These are phyloP conservation scores for Cytospora paraplurivora DNA, from an alignment of 2,329 filamentous ascomycete genomes.

Conservation along the genomic window DNA sequence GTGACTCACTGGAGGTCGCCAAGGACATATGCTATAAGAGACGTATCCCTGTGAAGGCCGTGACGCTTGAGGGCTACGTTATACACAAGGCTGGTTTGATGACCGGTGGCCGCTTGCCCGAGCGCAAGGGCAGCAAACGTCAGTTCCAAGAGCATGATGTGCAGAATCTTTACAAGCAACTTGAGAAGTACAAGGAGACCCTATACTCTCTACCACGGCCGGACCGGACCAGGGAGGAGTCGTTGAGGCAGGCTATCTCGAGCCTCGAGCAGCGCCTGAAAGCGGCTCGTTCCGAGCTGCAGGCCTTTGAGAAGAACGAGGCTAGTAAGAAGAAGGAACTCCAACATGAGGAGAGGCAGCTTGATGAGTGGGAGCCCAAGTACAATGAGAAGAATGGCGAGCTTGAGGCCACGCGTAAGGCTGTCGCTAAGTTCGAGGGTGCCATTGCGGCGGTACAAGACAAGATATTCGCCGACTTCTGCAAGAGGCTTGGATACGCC, in stretches of 20 bases:
- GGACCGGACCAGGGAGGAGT: constrained; percentile 78
- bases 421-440: constrained; percentile 55
- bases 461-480: constrained; percentile 83
- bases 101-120: constrained; percentile 86
- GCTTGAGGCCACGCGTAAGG: constrained; percentile 59
- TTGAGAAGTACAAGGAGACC: constrained; percentile 74
- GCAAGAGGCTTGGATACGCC: constrained; percentile 79
- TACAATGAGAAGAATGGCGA: constrained; percentile 71
- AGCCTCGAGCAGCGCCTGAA: constrained; percentile 77
- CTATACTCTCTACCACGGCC: constrained; percentile 78
- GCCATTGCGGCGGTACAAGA: constrained; percentile 84
- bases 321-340: constrained; percentile 82
- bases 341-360: constrained; percentile 69
- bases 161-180: constrained; percentile 77
- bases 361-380: constrained; percentile 77
- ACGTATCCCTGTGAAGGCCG: constrained; percentile 86
- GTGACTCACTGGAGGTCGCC: constrained; percentile 82
- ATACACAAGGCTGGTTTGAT: constrained; percentile 97
- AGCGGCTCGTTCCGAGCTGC: constrained; percentile 74
- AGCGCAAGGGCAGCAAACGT: constrained; percentile 73
- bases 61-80: constrained; percentile 91
- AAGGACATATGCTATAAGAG: constrained; percentile 87
- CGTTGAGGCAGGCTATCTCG: constrained; percentile 74
- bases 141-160: constrained; percentile 90
- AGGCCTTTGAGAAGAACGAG: constrained; percentile 79